Evolutionary conservation across 2,329 filamentous ascomycete species (phyloP).

Genomic region (Lachnellula subtilissima): DNA sequence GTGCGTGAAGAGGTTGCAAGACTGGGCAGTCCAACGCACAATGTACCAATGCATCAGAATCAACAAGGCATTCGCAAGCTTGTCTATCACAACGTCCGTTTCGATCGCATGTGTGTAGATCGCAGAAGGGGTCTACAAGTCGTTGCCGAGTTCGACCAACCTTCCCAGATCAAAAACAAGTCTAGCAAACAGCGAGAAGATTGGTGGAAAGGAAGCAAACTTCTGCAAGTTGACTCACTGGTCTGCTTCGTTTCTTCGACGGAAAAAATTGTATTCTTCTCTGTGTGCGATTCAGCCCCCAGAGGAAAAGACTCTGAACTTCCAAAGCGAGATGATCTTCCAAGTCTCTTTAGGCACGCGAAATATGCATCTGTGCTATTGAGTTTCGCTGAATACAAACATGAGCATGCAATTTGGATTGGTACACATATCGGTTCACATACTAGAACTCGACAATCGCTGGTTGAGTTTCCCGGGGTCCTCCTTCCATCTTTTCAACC

Average conservation of each 20-base stretch:
- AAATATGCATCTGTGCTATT: slow-evolving; percentile 29
- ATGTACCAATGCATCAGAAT: slow-evolving; percentile 35
- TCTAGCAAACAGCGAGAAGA: slow-evolving; percentile 33
- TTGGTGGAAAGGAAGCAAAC: slow-evolving; percentile 48
- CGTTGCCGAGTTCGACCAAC: slow-evolving; percentile 43
- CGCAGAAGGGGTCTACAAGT: slow-evolving; percentile 40
- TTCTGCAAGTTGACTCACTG: slow-evolving; percentile 45
- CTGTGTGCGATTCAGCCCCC: slow-evolving; percentile 32
- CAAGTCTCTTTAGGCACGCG: slow-evolving; percentile 25
- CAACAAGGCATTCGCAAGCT: slow-evolving; percentile 33
- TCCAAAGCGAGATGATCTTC: slow-evolving; percentile 17
- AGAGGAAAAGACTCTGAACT: slow-evolving; percentile 12
- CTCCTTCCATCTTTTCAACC: slow-evolving; percentile 54
- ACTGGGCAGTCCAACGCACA: slow-evolving; percentile 32
- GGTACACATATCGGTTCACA: slow-evolving; percentile 10
- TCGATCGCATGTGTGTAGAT: slow-evolving; percentile 18
- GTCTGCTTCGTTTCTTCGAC: slow-evolving; percentile 43
- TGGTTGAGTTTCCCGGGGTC: slow-evolving; percentile 60
- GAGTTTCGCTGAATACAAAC: slow-evolving; percentile 26
- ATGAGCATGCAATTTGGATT: slow-evolving; percentile 21
- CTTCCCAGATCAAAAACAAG: slow-evolving; percentile 26
- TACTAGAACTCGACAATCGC: slow-evolving; percentile 22
- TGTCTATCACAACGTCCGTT: slow-evolving; percentile 19
- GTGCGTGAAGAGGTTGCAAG: slow-evolving; percentile 37
- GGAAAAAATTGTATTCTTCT: slow-evolving; percentile 38